A percentile compares a stretch with the other conserved stretches of the same genome.
phyloP scores from a whole-genome alignment of 768 basidiomycete genomes.

The Basidioascus undulatus region DNA sequence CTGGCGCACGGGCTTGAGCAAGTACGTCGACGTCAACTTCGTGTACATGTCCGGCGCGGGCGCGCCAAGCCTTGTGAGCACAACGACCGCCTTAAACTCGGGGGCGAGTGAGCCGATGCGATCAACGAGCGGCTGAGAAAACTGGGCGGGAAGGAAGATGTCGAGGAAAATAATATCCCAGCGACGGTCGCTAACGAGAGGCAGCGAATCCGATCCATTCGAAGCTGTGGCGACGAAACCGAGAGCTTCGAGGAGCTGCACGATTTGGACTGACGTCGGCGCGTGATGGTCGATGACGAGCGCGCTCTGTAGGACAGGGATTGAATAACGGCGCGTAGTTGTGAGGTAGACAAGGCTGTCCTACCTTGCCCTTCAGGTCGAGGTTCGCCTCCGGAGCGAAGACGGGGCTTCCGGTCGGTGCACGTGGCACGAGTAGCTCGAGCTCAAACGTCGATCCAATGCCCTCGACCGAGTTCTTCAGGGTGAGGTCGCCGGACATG shows the following conservation, averaged over 20 bases:
- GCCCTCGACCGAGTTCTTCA: slow-evolving; percentile 7
- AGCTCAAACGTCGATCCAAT: slow-evolving; percentile 8
- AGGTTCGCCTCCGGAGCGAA: slow-evolving; percentile 3
- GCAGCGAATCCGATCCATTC: background rate
- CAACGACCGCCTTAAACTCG: too few relatives aligned
- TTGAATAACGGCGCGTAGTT: too few relatives aligned
- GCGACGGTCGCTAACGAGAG: background rate
- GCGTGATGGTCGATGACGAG: slow-evolving; percentile 8
- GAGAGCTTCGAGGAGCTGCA: slow-evolving; percentile 5
- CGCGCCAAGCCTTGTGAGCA: too few relatives aligned
- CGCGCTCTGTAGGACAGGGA: too few relatives aligned
- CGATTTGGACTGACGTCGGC: slow-evolving; percentile 1
- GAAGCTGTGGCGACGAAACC: background rate
- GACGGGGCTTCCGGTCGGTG: background rate
- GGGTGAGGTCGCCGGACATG: slow-evolving; percentile 7
- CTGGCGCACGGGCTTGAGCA: slow-evolving; percentile 11
- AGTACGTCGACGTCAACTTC: slow-evolving; percentile 7
- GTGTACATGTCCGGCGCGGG: too few relatives aligned
- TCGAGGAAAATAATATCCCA: too few relatives aligned
- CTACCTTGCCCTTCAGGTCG: slow-evolving; percentile 6
- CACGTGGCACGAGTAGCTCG: background rate
- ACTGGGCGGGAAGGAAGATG: too few relatives aligned
- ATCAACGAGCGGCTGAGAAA: too few relatives aligned
- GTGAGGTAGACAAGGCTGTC: too few relatives aligned
- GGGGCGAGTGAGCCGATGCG: too few relatives aligned